phyloP scores from a whole-genome alignment of 768 basidiomycete genomes.

The Phanerochaete sordida region DNA sequence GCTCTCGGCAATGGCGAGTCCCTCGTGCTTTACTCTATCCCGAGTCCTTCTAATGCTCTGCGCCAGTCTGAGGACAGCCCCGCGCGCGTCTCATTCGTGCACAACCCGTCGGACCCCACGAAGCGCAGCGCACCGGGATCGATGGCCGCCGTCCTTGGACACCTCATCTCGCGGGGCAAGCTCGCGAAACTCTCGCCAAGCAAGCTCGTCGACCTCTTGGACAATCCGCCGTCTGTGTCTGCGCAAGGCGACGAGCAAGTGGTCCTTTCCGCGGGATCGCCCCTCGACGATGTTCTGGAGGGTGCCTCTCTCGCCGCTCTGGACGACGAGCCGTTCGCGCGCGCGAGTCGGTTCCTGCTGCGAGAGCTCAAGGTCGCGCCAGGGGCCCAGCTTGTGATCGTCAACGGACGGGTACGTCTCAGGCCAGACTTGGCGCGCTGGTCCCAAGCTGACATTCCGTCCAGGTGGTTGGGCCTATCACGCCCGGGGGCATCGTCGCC shows the following conservation, averaged over 20 bases:
- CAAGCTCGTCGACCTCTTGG: constrained; percentile 39
- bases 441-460: neutral
- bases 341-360: constrained; percentile 43
- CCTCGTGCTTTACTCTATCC: no score
- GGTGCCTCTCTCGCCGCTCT: constrained; percentile 28
- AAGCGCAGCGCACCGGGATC: constrained; percentile 19
- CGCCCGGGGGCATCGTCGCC: constrained; percentile 50
- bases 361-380: constrained; percentile 56
- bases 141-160: constrained; percentile 46
- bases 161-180: constrained; percentile 40
- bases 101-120: constrained; percentile 49
- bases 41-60: neutral
- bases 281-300: constrained; percentile 31
- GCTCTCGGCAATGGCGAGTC: constrained; percentile 55
- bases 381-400: constrained; percentile 60
- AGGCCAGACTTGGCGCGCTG: no score
- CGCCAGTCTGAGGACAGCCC: constrained; percentile 41
- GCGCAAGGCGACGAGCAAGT: constrained; percentile 32
- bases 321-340: constrained; percentile 41
- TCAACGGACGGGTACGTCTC: constrained; percentile 80
- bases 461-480: constrained; percentile 78
- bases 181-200: constrained; percentile 38
- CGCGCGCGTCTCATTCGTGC: constrained; percentile 72
- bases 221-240: constrained; percentile 16
- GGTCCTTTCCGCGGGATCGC: constrained; percentile 30